Conservation (phyloP, 2,329 filamentous ascomycete species). For the Hypoxylon sp. region DNA sequence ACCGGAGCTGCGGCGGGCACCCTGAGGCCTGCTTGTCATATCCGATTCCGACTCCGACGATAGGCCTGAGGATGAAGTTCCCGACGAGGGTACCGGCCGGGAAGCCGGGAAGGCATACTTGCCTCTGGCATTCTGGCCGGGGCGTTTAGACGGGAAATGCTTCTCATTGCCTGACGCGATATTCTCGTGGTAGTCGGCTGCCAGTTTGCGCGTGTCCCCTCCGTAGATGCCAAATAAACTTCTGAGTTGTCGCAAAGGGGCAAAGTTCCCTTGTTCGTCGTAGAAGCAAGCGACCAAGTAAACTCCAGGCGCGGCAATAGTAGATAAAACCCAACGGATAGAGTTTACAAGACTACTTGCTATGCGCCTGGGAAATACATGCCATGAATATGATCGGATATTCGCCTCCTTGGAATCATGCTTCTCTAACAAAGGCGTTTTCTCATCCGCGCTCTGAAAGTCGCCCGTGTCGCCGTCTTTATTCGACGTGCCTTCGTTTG, state of each 20-base stretch:
- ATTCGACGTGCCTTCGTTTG: slow-evolving; percentile 53
- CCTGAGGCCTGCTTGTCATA: slow-evolving; percentile 52
- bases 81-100: slow-evolving; percentile 55
- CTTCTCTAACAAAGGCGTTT: slow-evolving; percentile 72
- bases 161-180: slow-evolving; percentile 52
- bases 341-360: slow-evolving; percentile 79
- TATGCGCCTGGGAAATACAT: slow-evolving; percentile 74
- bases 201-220: slow-evolving; percentile 63
- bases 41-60: slow-evolving; percentile 81
- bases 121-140: slow-evolving; percentile 47
- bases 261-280: slow-evolving; percentile 82
- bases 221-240: slow-evolving; percentile 68
- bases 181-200: slow-evolving; percentile 54
- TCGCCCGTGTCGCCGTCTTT: slow-evolving; percentile 53
- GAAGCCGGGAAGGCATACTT: slow-evolving; percentile 45
- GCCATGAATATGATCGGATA: slow-evolving; percentile 62
- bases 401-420: slow-evolving; percentile 51
- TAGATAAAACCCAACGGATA: slow-evolving; percentile 81
- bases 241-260: slow-evolving; percentile 78
- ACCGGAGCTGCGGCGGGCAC: slow-evolving; percentile 47
- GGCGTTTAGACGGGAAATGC: slow-evolving; percentile 36
- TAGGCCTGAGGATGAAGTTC: slow-evolving; percentile 72
- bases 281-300: slow-evolving; percentile 88
- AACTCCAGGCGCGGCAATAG: slow-evolving; percentile 81
- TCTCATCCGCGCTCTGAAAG: slow-evolving; percentile 66